A percentile compares a stretch with the other conserved stretches of the same genome.
Conservation (phyloP, 78 protist genomes). For the Isochrysis galbana region DNA sequence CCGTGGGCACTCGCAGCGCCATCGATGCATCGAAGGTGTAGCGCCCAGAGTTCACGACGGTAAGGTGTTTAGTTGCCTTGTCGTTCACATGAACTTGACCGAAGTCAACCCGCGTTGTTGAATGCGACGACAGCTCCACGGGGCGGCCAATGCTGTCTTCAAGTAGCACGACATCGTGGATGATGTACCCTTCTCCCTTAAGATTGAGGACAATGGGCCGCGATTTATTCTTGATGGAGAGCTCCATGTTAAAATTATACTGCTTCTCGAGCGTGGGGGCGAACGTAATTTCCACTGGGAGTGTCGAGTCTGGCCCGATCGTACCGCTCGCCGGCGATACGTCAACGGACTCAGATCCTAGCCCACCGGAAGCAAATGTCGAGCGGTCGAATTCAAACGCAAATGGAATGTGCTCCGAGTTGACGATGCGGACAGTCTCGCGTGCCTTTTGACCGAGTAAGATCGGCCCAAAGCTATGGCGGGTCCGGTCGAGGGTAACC, state of each 20-base stretch:
- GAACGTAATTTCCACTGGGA: slow-evolving; percentile 55
- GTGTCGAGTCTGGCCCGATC: slow-evolving; percentile 31
- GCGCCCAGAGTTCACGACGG: slow-evolving; percentile 59
- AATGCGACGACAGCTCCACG: neutral
- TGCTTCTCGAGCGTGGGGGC: slow-evolving; percentile 59
- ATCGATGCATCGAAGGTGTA: slow-evolving; percentile 57
- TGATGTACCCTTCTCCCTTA: slow-evolving; percentile 78
- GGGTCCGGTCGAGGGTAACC: slow-evolving; percentile 53
- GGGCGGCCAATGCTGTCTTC: neutral
- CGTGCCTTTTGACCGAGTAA: slow-evolving; percentile 46
- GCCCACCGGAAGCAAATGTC: neutral
- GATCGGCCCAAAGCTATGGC: slow-evolving; percentile 56
- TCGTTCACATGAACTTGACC: slow-evolving; percentile 72
- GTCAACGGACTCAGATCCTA: neutral
- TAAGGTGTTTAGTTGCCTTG: neutral
- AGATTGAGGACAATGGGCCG: slow-evolving; percentile 64
- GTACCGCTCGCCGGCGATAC: slow-evolving; percentile 62
- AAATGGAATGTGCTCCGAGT: slow-evolving; percentile 68
- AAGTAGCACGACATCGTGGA: slow-evolving; percentile 32
- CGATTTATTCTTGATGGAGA: slow-evolving; percentile 52
- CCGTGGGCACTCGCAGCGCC: neutral
- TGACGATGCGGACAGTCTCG: slow-evolving; percentile 50
- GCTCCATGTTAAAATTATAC: slow-evolving; percentile 60
- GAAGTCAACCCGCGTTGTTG: slow-evolving; percentile 44
- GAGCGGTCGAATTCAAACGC: slow-evolving; percentile 53